Evolutionary conservation across 2,329 filamentous ascomycete genomes (phyloP).

Genomic region (Trichocomaceae sp.): DNA sequence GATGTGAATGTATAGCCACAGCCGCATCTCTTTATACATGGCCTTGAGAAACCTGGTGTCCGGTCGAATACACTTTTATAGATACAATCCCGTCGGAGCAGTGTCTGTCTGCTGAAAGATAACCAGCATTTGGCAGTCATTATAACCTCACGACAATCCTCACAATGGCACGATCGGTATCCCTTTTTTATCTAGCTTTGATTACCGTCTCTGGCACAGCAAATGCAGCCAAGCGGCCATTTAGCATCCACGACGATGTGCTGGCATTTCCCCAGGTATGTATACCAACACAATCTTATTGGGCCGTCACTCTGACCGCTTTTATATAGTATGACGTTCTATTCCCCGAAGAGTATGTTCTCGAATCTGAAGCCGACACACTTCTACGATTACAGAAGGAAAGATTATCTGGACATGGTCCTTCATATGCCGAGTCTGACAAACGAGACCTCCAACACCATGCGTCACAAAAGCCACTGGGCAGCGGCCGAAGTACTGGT

Average conservation of each 20-base stretch:
- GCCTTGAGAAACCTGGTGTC: neutral
- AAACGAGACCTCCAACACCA: constrained; percentile 10
- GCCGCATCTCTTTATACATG: neutral
- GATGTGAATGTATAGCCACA: constrained; percentile 1
- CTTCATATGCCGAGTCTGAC: neutral
- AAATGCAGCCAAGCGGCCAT: constrained; percentile 51
- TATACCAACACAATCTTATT: constrained; percentile 34
- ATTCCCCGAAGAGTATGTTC: constrained; percentile 66
- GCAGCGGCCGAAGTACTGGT: constrained; percentile 52
- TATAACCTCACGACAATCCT: neutral
- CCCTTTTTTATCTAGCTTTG: constrained; percentile 28
- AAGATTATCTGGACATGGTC: constrained; percentile 14
- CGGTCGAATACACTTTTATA: neutral
- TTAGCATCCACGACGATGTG: constrained; percentile 84
- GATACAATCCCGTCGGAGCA: neutral
- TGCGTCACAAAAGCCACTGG: constrained; percentile 19
- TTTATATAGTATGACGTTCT: constrained; percentile 69
- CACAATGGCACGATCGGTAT: constrained; percentile 23
- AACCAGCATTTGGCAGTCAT: neutral
- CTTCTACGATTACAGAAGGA: constrained; percentile 36
- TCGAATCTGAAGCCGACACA: constrained; percentile 61
- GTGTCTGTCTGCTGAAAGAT: neutral
- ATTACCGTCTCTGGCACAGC: constrained; percentile 31
- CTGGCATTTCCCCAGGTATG: constrained; percentile 81
- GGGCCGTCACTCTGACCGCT: neutral